Conservation (phyloP, 495 filamentous ascomycete species). For the Xylaria palmicola region DNA sequence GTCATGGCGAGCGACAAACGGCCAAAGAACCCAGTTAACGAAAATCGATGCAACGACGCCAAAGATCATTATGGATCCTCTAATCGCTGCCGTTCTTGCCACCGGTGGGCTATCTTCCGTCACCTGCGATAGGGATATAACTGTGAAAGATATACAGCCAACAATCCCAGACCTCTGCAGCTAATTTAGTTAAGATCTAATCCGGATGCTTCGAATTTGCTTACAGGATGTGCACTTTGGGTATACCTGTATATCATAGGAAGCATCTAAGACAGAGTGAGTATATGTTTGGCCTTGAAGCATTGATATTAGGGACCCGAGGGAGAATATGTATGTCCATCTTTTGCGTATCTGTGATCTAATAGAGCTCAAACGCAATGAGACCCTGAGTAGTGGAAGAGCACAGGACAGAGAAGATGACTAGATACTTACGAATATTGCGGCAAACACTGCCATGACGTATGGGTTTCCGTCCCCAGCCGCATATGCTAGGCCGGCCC, state of each 20-base stretch:
- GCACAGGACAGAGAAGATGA: background rate
- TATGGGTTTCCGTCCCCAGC: conserved; percentile 52
- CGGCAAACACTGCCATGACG: conserved; percentile 56
- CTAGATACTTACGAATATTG: conserved; percentile 34
- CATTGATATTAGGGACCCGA: background rate
- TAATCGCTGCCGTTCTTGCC: conserved; percentile 44
- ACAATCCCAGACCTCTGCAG: conserved; percentile 47
- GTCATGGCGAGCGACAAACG: conserved; percentile 59
- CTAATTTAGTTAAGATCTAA: background rate
- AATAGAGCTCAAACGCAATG: background rate
- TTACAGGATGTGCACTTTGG: conserved; percentile 52
- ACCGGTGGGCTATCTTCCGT: conserved; percentile 30
- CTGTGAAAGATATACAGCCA: conserved; percentile 53
- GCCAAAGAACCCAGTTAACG: conserved; percentile 60
- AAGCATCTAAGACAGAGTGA: conserved; percentile 37
- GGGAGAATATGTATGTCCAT: background rate
- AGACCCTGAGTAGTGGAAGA: background rate
- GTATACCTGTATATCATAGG: conserved; percentile 60
- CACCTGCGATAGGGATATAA: conserved; percentile 3
- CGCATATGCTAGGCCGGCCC: conserved; percentile 52
- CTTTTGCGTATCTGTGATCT: background rate
- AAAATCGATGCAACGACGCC: conserved; percentile 52
- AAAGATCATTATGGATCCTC: conserved; percentile 49
- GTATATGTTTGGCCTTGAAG: background rate
- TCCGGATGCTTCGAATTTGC: background rate